Evolutionary conservation across 106 monocot genomes (phyloP).

Genomic region (Dioscorea zingiberensis): DNA sequence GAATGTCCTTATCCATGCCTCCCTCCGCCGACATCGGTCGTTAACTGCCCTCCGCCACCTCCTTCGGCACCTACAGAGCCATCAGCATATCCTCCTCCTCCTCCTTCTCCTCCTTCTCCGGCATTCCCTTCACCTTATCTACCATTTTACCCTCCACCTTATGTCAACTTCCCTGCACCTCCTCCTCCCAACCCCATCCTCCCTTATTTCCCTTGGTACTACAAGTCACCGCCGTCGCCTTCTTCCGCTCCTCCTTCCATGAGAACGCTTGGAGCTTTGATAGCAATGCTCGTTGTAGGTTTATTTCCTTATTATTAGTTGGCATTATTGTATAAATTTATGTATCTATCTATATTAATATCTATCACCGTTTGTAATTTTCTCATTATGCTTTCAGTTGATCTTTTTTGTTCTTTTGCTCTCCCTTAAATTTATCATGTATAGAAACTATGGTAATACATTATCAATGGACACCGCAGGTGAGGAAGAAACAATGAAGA

Average conservation of each 20-base stretch:
- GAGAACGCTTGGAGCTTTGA: not conserved
- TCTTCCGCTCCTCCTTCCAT: not conserved
- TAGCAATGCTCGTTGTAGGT: not conserved
- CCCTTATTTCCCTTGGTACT: constrained; percentile 73
- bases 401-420: too few species aligned
- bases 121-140: constrained; percentile 24
- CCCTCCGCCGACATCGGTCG: constrained; percentile 24
- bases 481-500: too few species aligned
- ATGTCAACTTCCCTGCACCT: constrained; percentile 26
- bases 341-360: not conserved
- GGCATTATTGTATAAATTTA: not conserved
- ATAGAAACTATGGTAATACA: too few species aligned
- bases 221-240: constrained; percentile 26
- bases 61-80: constrained; percentile 8
- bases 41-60: constrained; percentile 33
- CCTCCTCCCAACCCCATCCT: constrained; percentile 64
- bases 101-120: constrained; percentile 2
- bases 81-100: not conserved
- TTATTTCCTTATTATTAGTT: not conserved
- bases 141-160: constrained; percentile 35
- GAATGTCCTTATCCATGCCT: constrained; percentile 55
- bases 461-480: too few species aligned
- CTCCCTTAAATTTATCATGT: too few species aligned
- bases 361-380: too few species aligned
- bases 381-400: too few species aligned